Percentiles rank a stretch among this genome's conserved stretches.
phyloP scores from a whole-genome alignment of 148 eudicot genomes.

The Chenopodium suecicum region DNA sequence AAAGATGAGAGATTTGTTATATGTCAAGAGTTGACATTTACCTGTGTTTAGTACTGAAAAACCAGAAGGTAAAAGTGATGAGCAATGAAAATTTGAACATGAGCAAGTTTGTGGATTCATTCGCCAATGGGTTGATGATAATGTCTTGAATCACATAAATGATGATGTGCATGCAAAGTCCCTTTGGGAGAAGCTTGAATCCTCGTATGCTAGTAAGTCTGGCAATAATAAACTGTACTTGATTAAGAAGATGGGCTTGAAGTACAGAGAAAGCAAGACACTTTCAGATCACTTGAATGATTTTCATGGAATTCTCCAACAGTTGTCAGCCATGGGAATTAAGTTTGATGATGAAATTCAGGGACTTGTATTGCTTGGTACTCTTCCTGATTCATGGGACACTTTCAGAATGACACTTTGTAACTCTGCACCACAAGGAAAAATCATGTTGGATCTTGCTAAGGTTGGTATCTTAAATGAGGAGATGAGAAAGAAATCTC shows the following conservation, averaged over 20 bases:
- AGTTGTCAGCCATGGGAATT: too few species aligned
- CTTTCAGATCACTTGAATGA: too few species aligned
- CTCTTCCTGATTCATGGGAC: not conserved
- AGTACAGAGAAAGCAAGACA: too few species aligned
- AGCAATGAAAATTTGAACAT: slow-evolving; percentile 1
- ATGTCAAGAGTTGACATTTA: too few species aligned
- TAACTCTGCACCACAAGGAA: not conserved
- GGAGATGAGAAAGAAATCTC: not conserved
- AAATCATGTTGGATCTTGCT: not conserved
- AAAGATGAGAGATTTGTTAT: too few species aligned
- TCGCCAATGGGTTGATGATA: slow-evolving; percentile 20
- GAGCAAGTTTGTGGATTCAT: slow-evolving; percentile 15
- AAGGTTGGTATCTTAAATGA: not conserved
- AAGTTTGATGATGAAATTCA: not conserved
- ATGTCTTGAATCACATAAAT: slow-evolving; percentile 14
- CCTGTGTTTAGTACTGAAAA: too few species aligned
- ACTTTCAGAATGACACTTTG: slow-evolving; percentile 1
- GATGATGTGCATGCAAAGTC: not conserved
- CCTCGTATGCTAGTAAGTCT: slow-evolving; percentile 1
- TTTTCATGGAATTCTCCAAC: too few species aligned
- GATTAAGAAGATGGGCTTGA: not conserved
- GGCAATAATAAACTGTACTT: slow-evolving; percentile 20
- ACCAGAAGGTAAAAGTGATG: not conserved
- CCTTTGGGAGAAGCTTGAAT: slow-evolving; percentile 12
- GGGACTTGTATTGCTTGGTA: not conserved